Percentiles rank a stretch among this genome's conserved stretches.
Evolutionary conservation across 768 basidiomycete species (phyloP).

Genomic region (Fomitopsis serialis): DNA sequence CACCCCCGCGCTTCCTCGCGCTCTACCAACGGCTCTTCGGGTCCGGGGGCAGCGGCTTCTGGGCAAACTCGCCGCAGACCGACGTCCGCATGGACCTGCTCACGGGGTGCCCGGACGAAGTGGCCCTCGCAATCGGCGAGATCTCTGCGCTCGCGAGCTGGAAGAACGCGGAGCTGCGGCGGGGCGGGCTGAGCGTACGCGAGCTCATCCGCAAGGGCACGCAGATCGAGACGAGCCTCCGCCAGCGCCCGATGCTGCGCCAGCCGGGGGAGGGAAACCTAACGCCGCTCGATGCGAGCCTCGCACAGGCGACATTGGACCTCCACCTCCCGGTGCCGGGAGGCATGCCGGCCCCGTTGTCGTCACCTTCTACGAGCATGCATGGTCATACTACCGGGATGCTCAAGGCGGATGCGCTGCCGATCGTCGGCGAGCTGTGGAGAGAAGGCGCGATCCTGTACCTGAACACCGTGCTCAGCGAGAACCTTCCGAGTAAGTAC

Average conservation of each 20-base stretch:
- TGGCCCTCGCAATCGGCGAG: conserved; percentile 71
- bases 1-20: conserved; percentile 58
- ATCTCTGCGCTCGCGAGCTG: conserved; percentile 68
- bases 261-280: conserved; percentile 9
- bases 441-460: conserved; percentile 63
- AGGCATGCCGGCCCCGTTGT: conserved; percentile 9
- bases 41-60: conserved; percentile 34
- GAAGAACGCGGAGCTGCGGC: conserved; percentile 61
- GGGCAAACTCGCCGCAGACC: conserved; percentile 34
- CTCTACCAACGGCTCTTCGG: conserved; percentile 67
- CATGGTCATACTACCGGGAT: not conserved
- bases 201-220: conserved; percentile 74
- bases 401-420: conserved; percentile 38
- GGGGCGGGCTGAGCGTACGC: conserved; percentile 64
- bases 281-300: conserved; percentile 5
- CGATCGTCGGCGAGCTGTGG: conserved; percentile 50
- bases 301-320: conserved; percentile 6
- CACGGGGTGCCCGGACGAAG: conserved; percentile 77
- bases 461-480: conserved; percentile 66
- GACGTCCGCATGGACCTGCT: conserved; percentile 61
- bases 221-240: conserved; percentile 61
- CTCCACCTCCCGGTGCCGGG: conserved; percentile 9
- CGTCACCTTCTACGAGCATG: conserved; percentile 5
- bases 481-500: conserved; percentile 59
- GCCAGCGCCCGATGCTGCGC: conserved; percentile 28